A percentile compares a stretch with the other conserved stretches of the same genome.
phyloP scores from a whole-genome alignment of 2,329 filamentous ascomycete genomes.

The Colletotrichum sublineola region DNA sequence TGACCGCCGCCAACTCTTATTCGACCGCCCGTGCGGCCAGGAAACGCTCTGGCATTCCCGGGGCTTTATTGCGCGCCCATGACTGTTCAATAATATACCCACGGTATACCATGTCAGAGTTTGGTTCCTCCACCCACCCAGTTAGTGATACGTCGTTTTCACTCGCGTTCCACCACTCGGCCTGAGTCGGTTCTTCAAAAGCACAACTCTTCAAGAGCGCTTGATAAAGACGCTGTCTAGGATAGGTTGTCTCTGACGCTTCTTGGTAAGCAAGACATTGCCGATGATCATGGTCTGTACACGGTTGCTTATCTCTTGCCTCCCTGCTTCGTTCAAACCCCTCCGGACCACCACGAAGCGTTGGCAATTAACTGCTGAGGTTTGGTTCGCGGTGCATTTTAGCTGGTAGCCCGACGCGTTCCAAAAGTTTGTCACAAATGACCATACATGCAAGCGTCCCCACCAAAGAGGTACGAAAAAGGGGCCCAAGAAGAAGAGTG shows the following conservation, averaged over 20 bases:
- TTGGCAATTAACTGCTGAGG: background rate
- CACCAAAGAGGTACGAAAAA: conserved; percentile 17
- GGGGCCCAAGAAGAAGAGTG: conserved; percentile 5
- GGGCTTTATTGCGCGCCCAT: conserved; percentile 28
- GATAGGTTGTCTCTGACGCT: background rate
- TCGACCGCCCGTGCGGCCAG: conserved; percentile 25
- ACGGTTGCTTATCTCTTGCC: conserved; percentile 2
- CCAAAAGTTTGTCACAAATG: conserved; percentile 35
- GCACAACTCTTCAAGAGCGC: conserved; percentile 3
- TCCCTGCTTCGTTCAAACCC: background rate
- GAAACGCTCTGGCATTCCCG: conserved; percentile 17
- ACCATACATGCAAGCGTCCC: conserved; percentile 19
- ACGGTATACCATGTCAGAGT: conserved; percentile 19
- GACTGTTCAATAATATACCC: conserved; percentile 7
- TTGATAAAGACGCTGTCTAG: background rate
- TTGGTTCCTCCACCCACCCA: conserved; percentile 22
- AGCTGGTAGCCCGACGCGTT: conserved; percentile 7
- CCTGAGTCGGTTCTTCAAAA: conserved; percentile 1
- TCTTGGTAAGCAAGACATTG: conserved; percentile 4
- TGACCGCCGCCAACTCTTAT: conserved; percentile 20
- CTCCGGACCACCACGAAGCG: conserved; percentile 26
- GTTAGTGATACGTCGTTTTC: background rate
- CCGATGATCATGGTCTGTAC: background rate
- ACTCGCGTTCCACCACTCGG: conserved; percentile 1
- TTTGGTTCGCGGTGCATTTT: background rate